Percentiles rank a stretch among this genome's conserved stretches.
Conservation (phyloP, 768 basidiomycete genomes). For the Russula virescens region DNA sequence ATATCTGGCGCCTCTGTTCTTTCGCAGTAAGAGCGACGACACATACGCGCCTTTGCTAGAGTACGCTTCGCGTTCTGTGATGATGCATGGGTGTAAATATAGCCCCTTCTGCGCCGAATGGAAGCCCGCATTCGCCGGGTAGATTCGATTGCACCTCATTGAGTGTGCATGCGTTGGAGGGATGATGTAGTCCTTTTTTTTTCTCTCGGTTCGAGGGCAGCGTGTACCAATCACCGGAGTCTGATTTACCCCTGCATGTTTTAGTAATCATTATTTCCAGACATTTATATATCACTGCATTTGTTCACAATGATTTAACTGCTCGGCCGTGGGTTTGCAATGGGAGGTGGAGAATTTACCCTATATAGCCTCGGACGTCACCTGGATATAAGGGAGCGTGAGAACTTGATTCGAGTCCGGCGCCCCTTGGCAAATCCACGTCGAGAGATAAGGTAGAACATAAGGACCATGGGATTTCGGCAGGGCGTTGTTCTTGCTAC, state of each 20-base stretch:
- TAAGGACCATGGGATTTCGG: constrained; percentile 71
- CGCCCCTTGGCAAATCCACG: not conserved
- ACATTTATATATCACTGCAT: constrained; percentile 22
- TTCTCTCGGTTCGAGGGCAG: constrained; percentile 1
- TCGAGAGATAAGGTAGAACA: too few species aligned
- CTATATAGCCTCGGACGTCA: not conserved
- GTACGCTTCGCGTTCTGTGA: constrained; percentile 4
- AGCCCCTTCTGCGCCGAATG: not conserved
- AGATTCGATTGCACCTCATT: constrained; percentile 4
- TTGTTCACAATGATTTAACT: constrained; percentile 2
- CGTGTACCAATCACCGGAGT: constrained; percentile 17
- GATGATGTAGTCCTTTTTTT: not conserved
- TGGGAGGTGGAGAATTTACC: not conserved
- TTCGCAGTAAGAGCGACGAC: constrained; percentile 10
- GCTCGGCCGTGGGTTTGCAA: not conserved
- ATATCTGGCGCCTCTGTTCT: not conserved
- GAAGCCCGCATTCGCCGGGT: not conserved
- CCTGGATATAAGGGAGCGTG: not conserved
- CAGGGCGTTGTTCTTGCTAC: constrained; percentile 85
- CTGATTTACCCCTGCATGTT: constrained; percentile 24
- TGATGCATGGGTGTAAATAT: constrained; percentile 6
- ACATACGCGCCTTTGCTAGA: not conserved
- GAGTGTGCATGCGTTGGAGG: constrained; percentile 4
- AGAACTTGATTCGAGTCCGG: not conserved
- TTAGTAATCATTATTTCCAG: constrained; percentile 21